Conservation (phyloP, 176 grass and related monocot genomes). For the Paspalum notatum region DNA sequence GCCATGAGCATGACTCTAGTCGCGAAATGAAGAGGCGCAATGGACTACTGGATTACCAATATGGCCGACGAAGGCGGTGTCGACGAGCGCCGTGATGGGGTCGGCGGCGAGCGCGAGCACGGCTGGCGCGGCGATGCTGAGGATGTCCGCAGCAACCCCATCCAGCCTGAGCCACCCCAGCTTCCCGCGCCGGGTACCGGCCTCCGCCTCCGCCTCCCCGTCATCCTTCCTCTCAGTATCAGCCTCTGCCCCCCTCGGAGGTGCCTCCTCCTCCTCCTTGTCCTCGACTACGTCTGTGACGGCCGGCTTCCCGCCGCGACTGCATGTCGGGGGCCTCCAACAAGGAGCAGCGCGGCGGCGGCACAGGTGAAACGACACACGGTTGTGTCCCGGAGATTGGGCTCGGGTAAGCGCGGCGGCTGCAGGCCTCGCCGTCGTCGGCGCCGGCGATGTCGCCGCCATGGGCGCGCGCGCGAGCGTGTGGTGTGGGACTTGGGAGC, state of each 20-base stretch:
- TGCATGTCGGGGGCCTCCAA: slow-evolving; percentile 19
- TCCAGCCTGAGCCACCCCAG: slow-evolving; percentile 42
- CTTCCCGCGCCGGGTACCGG: too few relatives aligned
- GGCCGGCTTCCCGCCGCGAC: slow-evolving; percentile 25
- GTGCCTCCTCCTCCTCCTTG: not conserved
- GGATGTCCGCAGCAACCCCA: slow-evolving; percentile 44
- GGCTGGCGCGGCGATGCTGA: slow-evolving; percentile 58
- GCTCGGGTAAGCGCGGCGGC: not conserved
- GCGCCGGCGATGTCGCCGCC: slow-evolving; percentile 43
- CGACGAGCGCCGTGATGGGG: slow-evolving; percentile 63
- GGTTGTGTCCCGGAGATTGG: not conserved
- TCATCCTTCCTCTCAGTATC: not conserved
- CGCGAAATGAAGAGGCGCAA: too few relatives aligned
- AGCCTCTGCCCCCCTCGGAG: not conserved
- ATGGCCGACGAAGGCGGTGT: slow-evolving; percentile 76
- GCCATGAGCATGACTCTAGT: not conserved
- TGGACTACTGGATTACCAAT: slow-evolving; percentile 44
- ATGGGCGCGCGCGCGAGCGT: slow-evolving; percentile 31
- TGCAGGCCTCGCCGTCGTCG: slow-evolving; percentile 30
- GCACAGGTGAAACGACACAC: not conserved
- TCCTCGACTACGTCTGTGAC: slow-evolving; percentile 18
- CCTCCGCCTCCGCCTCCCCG: not conserved
- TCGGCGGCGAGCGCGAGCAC: slow-evolving; percentile 68
- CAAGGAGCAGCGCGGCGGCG: slow-evolving; percentile 13
- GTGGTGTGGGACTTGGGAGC: not conserved